Percentiles rank a stretch among this genome's conserved stretches.
Evolutionary conservation across 2,329 filamentous ascomycete genomes (phyloP).

Genomic region (Byssothecium circinans): DNA sequence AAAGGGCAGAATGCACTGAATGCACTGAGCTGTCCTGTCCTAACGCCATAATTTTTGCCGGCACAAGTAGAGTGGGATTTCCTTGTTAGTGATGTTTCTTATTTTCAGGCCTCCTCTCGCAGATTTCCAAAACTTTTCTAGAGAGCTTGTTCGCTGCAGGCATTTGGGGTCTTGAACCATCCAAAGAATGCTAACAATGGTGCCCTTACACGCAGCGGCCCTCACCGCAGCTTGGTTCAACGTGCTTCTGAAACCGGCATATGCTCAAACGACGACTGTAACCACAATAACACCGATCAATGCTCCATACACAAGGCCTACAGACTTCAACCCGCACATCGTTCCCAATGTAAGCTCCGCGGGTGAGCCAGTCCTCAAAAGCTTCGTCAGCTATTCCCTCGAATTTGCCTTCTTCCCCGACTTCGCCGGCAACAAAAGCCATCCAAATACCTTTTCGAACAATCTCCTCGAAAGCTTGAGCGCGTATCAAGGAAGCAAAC

Average conservation of each 20-base stretch:
- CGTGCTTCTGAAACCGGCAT: neutral
- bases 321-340: neutral
- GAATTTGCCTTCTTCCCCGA: slow-evolving; percentile 58
- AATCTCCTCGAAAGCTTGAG: slow-evolving; percentile 62
- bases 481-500: slow-evolving; percentile 58
- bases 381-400: slow-evolving; percentile 57
- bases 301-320: neutral
- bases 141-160: neutral
- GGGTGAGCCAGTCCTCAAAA: slow-evolving; percentile 37
- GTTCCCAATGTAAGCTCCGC: neutral
- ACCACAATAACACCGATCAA: neutral
- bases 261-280: neutral
- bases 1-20: too few relatives aligned
- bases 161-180: neutral
- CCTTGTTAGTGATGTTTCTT: too few relatives aligned
- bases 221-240: neutral
- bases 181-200: neutral
- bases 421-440: slow-evolving; percentile 56
- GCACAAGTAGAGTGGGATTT: neutral
- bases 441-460: slow-evolving; percentile 63
- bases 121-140: too few relatives aligned
- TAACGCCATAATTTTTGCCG: neutral
- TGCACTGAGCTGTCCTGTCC: neutral
- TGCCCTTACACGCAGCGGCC: neutral
- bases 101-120: too few relatives aligned